These are phyloP conservation scores for Clarireedia sp. DNA, from an alignment of 2,329 filamentous ascomycete species.

Conservation along the genomic window DNA sequence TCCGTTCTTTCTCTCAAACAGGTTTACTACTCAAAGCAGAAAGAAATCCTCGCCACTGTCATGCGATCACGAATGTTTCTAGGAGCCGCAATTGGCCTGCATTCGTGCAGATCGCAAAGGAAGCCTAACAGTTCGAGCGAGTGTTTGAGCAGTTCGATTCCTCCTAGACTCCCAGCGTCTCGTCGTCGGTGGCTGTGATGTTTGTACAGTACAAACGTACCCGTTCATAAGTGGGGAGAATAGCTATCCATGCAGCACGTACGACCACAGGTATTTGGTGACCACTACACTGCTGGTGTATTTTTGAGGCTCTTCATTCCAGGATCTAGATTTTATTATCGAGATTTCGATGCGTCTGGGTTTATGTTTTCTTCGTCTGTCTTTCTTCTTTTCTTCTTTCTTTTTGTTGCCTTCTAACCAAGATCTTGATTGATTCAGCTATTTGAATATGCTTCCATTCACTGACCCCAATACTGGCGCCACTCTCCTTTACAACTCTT, in stretches of 20 bases:
- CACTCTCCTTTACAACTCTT: neutral
- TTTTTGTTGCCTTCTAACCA: neutral
- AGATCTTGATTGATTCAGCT: neutral
- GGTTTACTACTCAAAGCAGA: too few species aligned
- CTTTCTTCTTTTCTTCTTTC: neutral
- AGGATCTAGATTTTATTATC: neutral
- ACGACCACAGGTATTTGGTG: too few species aligned
- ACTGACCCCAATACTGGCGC: neutral
- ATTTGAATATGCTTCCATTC: neutral
- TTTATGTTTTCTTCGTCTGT: neutral
- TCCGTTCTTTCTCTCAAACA: too few species aligned
- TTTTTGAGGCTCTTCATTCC: neutral
- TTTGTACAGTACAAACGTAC: neutral
- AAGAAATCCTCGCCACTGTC: too few species aligned
- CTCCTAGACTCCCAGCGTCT: neutral
- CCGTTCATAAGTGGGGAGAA: too few species aligned
- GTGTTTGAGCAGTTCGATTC: too few species aligned
- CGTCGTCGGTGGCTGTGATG: neutral
- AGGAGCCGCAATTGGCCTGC: too few species aligned
- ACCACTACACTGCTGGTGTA: neutral
- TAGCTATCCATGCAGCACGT: too few species aligned
- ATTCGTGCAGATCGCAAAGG: too few species aligned
- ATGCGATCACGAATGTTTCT: too few species aligned
- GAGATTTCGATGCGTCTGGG: neutral
- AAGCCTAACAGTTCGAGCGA: too few species aligned